Evolutionary conservation across 352 stramenopile species (phyloP), one percentile per base, ranked within the genome.

Genomic region (Phytophthora constricta): DNA sequence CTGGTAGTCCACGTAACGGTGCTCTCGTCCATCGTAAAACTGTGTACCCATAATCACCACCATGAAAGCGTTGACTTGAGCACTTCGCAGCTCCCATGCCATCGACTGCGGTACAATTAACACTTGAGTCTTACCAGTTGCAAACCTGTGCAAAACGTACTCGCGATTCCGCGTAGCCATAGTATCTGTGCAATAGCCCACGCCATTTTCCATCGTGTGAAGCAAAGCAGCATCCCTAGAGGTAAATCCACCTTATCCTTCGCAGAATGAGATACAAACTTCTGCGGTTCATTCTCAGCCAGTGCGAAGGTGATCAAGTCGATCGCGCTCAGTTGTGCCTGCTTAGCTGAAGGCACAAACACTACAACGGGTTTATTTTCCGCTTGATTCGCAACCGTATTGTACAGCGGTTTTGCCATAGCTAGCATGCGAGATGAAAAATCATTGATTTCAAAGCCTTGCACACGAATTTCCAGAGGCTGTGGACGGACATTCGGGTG

Each of bases 341-440:
- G 98, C 74, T 98, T 98, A 22, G 92, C 84, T 16, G 97, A 99
- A 10, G 98, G 97, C 28, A 99, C 97, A 76, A 99, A 99, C 34
- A 99, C 86, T 11, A 99, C 80, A 0, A 89, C 89, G 25, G 90
- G 92, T 68, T 98, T 98, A 37, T 90, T 89, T 25, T 68, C 71
- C 4, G 81, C 76, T 66, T 99, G 94, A 45, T 90, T 89, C 26
- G 84, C 80, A 7, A 99, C 83, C 16, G 91, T 89, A 74, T 98
- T 98, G 86, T 99, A 99, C 43, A 98, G 84, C 11, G 98, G 97
- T 72, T 99, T 99, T 7, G 93, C 92, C 98, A 99, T 99, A 2
- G 97, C 97, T 63, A 99, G 87, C 72, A 99, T 93, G 5, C 98
- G 86, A 27, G 92, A 97, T 19, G 92, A 92, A 73, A 98, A 99